Evolutionary conservation across 208 protist species (phyloP), one percentile per base, ranked within the genome.

Genomic region (Endotrypanum monterogeii): DNA sequence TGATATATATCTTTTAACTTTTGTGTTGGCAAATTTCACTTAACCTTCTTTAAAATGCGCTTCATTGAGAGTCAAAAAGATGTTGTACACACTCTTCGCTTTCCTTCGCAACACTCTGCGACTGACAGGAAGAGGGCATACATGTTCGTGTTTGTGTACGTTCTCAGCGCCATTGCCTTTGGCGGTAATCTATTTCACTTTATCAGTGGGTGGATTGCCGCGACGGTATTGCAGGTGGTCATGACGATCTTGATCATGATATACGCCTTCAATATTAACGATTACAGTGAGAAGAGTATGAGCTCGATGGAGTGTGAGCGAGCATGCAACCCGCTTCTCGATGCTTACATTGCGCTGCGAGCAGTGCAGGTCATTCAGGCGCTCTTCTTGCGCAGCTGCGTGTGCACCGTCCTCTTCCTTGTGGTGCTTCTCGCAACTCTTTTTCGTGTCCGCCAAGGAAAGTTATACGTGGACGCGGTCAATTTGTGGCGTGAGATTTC

Each of bases 61-160:
- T 79, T 96, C 51, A 74, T 96, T 61, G 82, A 94, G 46, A 86
- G 84, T 39, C 90, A 94, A 78, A 82, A 78, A 73, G 89, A 94
- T 61, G 80, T 97, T 50, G 75, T 92, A n/a, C 80, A 84, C 71
- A 90, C 85, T 14, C 82, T 97, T 14, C 70, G 79, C 16, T 76
- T 85, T 51, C 87, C 88, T 4, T 82, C 80, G 46, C 87, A 88
- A 79, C 87, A 93, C 83, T 90, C 90, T 0, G 74, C 71, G 16
- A 87, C 82, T n/a, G 92, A 97, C 71, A 75, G 90, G 20, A 95
- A 94, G 81, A 83, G 92, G 20, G 86, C 92, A 37, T 97, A 93
- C 70, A 74, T 95, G 71, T 94, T 92, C 66, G 25, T 93, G 0
- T 90, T 91, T 51, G 88, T 92, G 3, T 95, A 93, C 73, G 81